Percentiles rank a stretch among this genome's conserved stretches.
phyloP scores from a whole-genome alignment of 768 basidiomycete species.

The Phylloporus sp. region DNA sequence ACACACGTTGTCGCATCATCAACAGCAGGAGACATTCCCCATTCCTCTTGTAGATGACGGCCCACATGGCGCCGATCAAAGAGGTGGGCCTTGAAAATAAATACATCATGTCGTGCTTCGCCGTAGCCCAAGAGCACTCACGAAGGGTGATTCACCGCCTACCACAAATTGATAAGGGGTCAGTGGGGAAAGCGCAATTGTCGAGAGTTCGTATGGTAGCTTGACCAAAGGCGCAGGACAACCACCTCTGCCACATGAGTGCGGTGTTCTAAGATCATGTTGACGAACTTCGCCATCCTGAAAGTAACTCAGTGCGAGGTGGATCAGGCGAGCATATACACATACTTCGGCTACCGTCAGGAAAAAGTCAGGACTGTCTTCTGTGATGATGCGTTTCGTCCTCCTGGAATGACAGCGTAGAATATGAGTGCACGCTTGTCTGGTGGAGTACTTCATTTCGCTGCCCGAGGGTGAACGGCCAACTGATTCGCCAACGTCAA shows the following conservation, averaged over 20 bases:
- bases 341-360: conserved; percentile 75
- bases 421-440: conserved; percentile 47
- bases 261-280: conserved; percentile 72
- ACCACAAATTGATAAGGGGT: conserved; percentile 84
- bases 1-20: conserved; percentile 72
- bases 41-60: conserved; percentile 57
- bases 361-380: conserved; percentile 74
- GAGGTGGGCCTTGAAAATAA: conserved; percentile 34
- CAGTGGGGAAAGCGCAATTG: conserved; percentile 70
- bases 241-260: conserved; percentile 51
- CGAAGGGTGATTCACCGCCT: conserved; percentile 75
- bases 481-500: conserved; percentile 55
- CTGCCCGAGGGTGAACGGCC: conserved; percentile 36
- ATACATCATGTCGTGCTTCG: background rate
- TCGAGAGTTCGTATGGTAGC: conserved; percentile 62
- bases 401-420: conserved; percentile 68
- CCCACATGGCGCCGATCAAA: conserved; percentile 78
- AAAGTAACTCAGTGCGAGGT: conserved; percentile 16
- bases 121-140: conserved; percentile 34
- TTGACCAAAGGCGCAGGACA: conserved; percentile 75
- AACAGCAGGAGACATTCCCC: conserved; percentile 54
- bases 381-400: conserved; percentile 76
- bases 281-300: conserved; percentile 87
- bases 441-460: conserved; percentile 45
- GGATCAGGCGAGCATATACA: background rate